phyloP scores from a whole-genome alignment of 192 early-diverging fungal species.

The Linnemannia hyalina region DNA sequence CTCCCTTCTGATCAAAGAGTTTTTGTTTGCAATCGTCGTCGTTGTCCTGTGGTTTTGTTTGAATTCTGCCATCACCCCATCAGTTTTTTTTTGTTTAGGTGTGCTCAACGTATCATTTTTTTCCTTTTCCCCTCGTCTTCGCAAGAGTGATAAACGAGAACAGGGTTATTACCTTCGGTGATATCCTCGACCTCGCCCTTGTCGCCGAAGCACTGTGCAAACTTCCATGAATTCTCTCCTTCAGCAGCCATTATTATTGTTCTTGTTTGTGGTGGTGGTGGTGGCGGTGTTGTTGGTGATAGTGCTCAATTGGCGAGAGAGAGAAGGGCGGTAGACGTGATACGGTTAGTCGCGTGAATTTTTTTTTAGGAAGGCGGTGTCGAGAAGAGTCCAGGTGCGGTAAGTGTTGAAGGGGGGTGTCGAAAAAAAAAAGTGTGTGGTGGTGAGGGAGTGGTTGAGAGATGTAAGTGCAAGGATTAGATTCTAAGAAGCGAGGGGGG shows the following conservation, averaged over 20 bases:
- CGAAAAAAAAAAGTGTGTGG: neutral
- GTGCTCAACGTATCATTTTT: neutral
- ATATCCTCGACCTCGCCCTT: constrained; percentile 99
- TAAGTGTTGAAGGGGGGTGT: neutral
- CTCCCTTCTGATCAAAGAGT: too few species aligned
- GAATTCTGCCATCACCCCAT: neutral
- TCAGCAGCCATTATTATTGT: constrained; percentile 49
- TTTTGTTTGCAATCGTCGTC: neutral
- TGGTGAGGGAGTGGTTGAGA: neutral
- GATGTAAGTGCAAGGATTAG: neutral
- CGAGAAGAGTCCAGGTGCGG: neutral
- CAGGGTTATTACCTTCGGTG: constrained; percentile 88
- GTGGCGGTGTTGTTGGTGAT: neutral
- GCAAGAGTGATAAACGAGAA: neutral
- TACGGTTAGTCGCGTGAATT: neutral
- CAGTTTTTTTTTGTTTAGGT: neutral
- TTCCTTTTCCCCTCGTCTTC: too few species aligned
- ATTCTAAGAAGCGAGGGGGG: neutral
- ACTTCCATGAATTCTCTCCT: constrained; percentile 78
- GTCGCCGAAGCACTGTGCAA: constrained; percentile 99
- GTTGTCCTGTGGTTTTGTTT: neutral
- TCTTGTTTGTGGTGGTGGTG: neutral
- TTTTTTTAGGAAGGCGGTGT: neutral
- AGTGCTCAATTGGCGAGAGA: neutral
- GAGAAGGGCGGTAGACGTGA: neutral